Conservation (phyloP, 768 basidiomycete species). For the Chalciporus sphaerocephalus region DNA sequence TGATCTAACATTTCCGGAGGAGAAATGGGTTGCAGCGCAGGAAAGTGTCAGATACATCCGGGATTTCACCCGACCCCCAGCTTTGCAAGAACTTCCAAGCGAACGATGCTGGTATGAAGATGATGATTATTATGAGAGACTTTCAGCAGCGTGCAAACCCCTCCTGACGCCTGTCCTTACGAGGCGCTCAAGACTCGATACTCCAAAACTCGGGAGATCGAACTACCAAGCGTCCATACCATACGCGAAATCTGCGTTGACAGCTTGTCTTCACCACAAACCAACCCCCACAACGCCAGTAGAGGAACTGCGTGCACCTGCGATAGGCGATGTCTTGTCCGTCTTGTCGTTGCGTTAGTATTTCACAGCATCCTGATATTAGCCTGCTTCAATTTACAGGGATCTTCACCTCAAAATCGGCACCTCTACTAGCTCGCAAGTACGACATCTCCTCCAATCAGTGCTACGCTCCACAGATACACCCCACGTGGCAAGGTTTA, state of each 20-base stretch:
- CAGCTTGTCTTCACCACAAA: slow-evolving; percentile 19
- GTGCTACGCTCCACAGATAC: slow-evolving; percentile 15
- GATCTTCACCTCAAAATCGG: slow-evolving; percentile 31
- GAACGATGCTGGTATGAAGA: slow-evolving; percentile 37
- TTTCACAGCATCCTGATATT: neutral
- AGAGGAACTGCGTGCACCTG: slow-evolving; percentile 28
- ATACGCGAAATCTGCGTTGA: slow-evolving; percentile 20
- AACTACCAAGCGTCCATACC: slow-evolving; percentile 25
- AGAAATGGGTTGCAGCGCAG: slow-evolving; percentile 38
- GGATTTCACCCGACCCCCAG: slow-evolving; percentile 7
- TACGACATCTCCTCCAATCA: slow-evolving; percentile 28
- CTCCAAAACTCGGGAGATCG: slow-evolving; percentile 38
- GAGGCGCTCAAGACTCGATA: slow-evolving; percentile 42
- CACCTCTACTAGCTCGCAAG: slow-evolving; percentile 19
- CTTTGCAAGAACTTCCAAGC: slow-evolving; percentile 30
- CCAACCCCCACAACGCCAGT: slow-evolving; percentile 30
- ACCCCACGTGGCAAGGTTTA: slow-evolving; percentile 27
- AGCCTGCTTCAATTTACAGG: slow-evolving; percentile 17
- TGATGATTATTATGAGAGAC: slow-evolving; percentile 22
- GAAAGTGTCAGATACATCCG: slow-evolving; percentile 19
- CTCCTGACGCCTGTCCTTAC: slow-evolving; percentile 43
- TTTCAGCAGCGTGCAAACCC: slow-evolving; percentile 30
- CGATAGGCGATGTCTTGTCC: slow-evolving; percentile 40
- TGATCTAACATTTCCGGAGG: slow-evolving; percentile 37
- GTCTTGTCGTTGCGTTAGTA: slow-evolving; percentile 12